Conservation (phyloP, 257 asterid species). For the Nicotiana attenuata region DNA sequence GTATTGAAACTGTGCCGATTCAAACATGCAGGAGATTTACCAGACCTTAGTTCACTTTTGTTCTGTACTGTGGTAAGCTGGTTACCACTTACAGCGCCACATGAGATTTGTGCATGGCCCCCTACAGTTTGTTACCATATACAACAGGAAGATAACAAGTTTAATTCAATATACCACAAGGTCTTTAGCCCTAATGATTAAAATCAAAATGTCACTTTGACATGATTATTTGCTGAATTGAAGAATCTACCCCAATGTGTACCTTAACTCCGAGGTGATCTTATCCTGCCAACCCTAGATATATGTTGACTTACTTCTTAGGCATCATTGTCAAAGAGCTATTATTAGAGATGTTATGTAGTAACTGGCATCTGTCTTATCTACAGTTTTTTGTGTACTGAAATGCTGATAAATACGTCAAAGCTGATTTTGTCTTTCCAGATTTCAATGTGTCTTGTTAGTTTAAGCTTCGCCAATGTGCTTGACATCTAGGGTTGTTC, state of each 20-base stretch:
- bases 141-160: neutral
- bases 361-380: neutral
- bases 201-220: neutral
- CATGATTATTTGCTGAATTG: neutral
- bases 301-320: neutral
- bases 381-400: neutral
- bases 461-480: neutral
- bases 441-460: neutral
- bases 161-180: neutral
- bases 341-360: neutral
- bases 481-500: neutral
- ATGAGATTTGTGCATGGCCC: neutral
- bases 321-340: neutral
- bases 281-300: conserved; percentile 1
- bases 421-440: neutral
- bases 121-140: neutral
- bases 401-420: neutral
- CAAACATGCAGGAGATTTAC: neutral
- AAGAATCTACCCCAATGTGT: neutral
- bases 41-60: neutral
- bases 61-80: neutral
- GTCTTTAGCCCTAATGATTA: neutral
- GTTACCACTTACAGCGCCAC: neutral
- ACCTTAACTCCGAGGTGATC: neutral
- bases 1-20: neutral